Conservation (phyloP, 306 rosid species). For the Albizia julibrissin region DNA sequence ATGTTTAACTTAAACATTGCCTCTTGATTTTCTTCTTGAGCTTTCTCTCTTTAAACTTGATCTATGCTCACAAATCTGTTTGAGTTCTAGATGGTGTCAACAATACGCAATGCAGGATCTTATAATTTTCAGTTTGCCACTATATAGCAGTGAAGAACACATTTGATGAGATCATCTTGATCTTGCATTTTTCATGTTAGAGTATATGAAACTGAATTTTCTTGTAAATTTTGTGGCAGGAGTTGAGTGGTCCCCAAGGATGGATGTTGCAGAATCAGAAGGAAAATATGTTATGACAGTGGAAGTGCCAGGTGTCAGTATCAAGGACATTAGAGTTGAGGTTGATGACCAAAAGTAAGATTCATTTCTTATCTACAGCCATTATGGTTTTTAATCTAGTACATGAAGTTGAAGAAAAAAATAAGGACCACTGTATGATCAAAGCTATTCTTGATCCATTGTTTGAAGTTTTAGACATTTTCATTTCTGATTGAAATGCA, state of each 20-base stretch:
- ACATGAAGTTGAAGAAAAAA: neutral
- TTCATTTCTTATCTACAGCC: conserved; percentile 19
- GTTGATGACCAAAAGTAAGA: conserved; percentile 81
- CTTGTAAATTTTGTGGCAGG: conserved; percentile 38
- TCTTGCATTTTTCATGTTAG: neutral
- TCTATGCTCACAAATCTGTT: neutral
- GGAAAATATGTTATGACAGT: conserved; percentile 61
- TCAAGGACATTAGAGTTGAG: conserved; percentile 75
- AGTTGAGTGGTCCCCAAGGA: conserved; percentile 72
- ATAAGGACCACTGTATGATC: neutral
- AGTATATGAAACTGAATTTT: neutral
- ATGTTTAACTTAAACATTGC: neutral
- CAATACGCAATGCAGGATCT: neutral
- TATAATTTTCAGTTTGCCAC: neutral
- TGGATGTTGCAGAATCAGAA: conserved; percentile 76
- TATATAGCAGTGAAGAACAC: too few relatives aligned
- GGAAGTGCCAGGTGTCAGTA: conserved; percentile 77
- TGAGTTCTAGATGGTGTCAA: neutral
- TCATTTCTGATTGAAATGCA: neutral
- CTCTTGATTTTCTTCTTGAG: neutral
- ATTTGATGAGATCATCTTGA: neutral
- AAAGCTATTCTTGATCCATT: neutral
- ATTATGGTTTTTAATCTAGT: neutral
- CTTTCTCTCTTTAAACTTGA: neutral
- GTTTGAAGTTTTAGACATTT: conserved; percentile 1